These are phyloP conservation scores for Hypsizygus marmoreus DNA, from an alignment of 768 basidiomycete genomes.

Conservation along the genomic window DNA sequence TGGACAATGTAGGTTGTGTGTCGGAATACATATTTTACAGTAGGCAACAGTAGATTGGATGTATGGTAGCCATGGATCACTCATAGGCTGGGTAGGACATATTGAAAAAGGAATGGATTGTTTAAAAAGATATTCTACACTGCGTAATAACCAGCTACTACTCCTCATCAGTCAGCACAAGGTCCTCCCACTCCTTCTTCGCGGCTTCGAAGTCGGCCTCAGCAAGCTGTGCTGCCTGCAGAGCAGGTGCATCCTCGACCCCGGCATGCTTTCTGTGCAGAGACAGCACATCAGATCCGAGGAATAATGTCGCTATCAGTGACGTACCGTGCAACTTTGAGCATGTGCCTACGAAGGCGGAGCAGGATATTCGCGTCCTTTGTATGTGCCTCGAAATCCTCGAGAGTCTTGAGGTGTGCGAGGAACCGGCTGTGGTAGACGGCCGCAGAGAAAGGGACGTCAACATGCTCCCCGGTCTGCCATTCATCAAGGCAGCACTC, in stretches of 20 bases:
- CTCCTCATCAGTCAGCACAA: not conserved
- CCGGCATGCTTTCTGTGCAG: not conserved
- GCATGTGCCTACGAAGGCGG: not conserved
- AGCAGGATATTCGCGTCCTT: conserved; percentile 4
- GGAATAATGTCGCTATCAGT: too few species aligned
- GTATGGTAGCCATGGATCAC: too few species aligned
- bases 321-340: not conserved
- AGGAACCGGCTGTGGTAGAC: not conserved
- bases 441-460: not conserved
- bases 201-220: conserved; percentile 1
- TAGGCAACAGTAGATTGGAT: too few species aligned
- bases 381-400: not conserved
- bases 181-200: not conserved
- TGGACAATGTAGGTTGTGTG: too few species aligned
- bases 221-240: not conserved
- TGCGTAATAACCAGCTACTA: not conserved
- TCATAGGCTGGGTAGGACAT: too few species aligned
- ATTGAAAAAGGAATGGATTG: too few species aligned
- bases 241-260: not conserved
- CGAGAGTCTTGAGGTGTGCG: not conserved
- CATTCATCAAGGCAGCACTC: not conserved
- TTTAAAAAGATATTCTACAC: too few species aligned
- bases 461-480: not conserved
- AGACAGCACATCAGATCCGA: too few species aligned
- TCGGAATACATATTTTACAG: too few species aligned